These are phyloP conservation scores for Schizochytrium sp. DNA, from an alignment of 108 stramenopile genomes.

Conservation along the genomic window DNA sequence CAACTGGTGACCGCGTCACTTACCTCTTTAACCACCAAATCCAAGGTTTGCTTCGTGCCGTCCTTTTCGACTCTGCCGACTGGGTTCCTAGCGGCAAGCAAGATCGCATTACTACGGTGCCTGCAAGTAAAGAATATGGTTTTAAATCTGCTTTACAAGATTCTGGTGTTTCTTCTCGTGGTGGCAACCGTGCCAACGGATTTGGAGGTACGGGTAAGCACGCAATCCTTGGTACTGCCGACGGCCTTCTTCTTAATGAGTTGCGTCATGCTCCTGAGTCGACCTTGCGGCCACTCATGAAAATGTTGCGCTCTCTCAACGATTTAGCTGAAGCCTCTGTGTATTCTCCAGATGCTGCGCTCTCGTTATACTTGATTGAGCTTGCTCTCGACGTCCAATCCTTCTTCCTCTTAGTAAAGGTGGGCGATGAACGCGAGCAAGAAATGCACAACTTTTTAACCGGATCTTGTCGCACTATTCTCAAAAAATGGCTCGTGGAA, in stretches of 20 bases:
- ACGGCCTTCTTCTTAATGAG: constrained; percentile 64
- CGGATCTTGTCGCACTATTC: constrained; percentile 16
- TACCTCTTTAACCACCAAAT: constrained; percentile 24
- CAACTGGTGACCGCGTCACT: constrained; percentile 55
- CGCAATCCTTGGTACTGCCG: constrained; percentile 57
- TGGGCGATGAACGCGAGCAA: constrained; percentile 22
- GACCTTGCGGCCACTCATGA: constrained; percentile 52
- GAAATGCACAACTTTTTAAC: constrained; percentile 34
- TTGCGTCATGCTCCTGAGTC: constrained; percentile 55
- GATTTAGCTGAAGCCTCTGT: constrained; percentile 62
- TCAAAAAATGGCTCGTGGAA: constrained; percentile 57
- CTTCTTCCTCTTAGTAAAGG: constrained; percentile 34
- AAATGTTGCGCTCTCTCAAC: constrained; percentile 59
- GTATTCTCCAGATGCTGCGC: constrained; percentile 58
- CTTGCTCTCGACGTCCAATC: constrained; percentile 48
- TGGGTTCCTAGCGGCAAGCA: constrained; percentile 63
- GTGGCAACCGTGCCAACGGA: neutral
- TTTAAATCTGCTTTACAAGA: constrained; percentile 42
- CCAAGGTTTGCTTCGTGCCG: constrained; percentile 52
- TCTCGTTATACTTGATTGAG: constrained; percentile 44
- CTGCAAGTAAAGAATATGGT: constrained; percentile 1
- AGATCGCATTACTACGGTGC: constrained; percentile 55
- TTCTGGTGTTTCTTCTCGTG: neutral
- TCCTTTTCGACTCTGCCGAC: constrained; percentile 66
- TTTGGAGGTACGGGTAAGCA: neutral